Conservation (phyloP, 176 grass and related monocot genomes). For the Guadua angustifolia region DNA sequence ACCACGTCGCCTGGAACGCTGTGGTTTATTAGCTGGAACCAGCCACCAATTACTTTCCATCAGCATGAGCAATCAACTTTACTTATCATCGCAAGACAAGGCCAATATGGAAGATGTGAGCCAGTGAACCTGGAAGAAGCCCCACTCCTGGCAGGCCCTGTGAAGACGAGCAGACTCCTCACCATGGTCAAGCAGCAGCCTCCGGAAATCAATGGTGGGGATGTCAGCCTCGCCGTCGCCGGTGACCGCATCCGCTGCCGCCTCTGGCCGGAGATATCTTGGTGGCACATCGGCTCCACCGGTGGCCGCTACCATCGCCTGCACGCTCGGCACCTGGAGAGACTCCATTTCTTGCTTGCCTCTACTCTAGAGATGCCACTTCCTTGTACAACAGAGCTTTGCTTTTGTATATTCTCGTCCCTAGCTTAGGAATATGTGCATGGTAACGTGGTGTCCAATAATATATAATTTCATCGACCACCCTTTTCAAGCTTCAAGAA, state of each 20-base stretch:
- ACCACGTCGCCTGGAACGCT: constrained; percentile 20
- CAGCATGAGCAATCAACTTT: background rate
- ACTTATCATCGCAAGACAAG: background rate
- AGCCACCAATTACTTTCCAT: background rate
- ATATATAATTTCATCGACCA: no score
- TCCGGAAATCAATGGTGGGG: constrained; percentile 38
- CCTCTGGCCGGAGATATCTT: constrained; percentile 38
- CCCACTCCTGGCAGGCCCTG: constrained; percentile 59
- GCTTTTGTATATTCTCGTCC: no score
- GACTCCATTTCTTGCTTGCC: constrained; percentile 38
- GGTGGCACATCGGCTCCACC: constrained; percentile 9
- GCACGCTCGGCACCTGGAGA: constrained; percentile 54
- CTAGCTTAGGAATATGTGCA: background rate
- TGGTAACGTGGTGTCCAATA: background rate
- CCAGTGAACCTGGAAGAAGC: constrained; percentile 60
- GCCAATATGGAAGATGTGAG: background rate
- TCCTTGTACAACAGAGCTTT: background rate
- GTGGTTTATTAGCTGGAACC: constrained; percentile 40
- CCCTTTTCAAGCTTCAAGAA: no score
- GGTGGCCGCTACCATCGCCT: constrained; percentile 29
- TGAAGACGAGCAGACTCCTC: constrained; percentile 43
- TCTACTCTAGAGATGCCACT: background rate
- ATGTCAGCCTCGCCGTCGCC: background rate
- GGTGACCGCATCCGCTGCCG: background rate
- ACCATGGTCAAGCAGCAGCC: background rate